A percentile compares a stretch with the other conserved stretches of the same genome.
phyloP scores from a whole-genome alignment of 805 yeast species.

The Lachancea kluyveri region DNA sequence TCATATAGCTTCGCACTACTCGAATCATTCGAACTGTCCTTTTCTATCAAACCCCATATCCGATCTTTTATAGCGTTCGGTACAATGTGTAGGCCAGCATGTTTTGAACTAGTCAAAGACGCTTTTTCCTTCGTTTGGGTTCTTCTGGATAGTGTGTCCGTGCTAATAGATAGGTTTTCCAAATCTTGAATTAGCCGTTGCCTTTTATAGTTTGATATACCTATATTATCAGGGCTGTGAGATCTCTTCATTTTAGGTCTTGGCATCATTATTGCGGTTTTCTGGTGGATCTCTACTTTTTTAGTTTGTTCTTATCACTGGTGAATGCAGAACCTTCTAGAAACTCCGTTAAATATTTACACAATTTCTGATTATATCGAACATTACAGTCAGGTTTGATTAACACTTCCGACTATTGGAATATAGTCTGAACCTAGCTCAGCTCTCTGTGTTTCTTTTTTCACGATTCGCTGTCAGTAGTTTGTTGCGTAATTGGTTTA shows the following conservation, averaged over 20 bases:
- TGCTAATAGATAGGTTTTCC: slow-evolving; percentile 22
- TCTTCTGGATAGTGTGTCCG: slow-evolving; percentile 1
- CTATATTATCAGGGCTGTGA: slow-evolving; percentile 22
- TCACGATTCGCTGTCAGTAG: too few species aligned
- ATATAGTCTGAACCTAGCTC: too few species aligned
- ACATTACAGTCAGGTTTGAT: too few species aligned
- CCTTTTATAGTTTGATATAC: slow-evolving; percentile 29
- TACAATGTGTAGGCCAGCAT: too few species aligned
- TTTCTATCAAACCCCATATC: slow-evolving; percentile 7
- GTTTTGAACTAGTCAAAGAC: too few species aligned
- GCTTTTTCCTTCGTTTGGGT: background rate
- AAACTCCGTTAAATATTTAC: background rate
- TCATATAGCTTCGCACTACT: too few species aligned
- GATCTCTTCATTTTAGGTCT: slow-evolving; percentile 22
- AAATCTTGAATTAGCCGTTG: slow-evolving; percentile 29
- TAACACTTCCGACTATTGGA: too few species aligned
- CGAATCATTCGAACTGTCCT: slow-evolving; percentile 8
- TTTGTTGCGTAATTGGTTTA: too few species aligned
- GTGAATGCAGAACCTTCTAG: slow-evolving; percentile 1
- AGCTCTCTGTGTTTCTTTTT: too few species aligned
- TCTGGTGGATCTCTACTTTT: too few species aligned
- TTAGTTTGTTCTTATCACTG: too few species aligned
- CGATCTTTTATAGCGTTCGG: slow-evolving; percentile 3
- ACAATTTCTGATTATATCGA: background rate
- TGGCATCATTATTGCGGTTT: slow-evolving; percentile 11